These are phyloP conservation scores for Aspergillus nanangensis DNA, from an alignment of 495 filamentous ascomycete species.

Conservation along the genomic window DNA sequence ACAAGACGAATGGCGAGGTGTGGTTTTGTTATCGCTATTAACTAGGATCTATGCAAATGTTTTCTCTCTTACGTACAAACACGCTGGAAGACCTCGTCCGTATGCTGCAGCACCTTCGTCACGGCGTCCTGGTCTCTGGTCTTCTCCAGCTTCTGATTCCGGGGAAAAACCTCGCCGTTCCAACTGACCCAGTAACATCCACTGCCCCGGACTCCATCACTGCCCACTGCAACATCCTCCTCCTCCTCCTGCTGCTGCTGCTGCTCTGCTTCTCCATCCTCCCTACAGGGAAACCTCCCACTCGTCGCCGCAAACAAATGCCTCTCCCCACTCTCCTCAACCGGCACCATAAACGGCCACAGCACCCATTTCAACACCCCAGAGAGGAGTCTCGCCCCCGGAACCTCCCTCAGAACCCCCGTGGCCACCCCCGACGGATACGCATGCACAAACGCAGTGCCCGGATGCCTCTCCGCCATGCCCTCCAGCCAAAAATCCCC, in stretches of 20 bases:
- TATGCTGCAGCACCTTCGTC: constrained; percentile 15
- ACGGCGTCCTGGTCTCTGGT: constrained; percentile 8
- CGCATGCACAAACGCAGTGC: constrained; percentile 54
- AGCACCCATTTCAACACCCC: constrained; percentile 8
- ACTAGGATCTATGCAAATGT: neutral
- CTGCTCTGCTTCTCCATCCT: too few species aligned
- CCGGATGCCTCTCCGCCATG: constrained; percentile 33
- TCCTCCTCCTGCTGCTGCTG: too few species aligned
- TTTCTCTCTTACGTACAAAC: constrained; percentile 10
- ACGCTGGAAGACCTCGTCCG: constrained; percentile 11
- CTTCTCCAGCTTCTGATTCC: constrained; percentile 4
- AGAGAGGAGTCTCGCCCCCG: neutral
- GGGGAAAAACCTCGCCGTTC: constrained; percentile 11
- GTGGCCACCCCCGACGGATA: constrained; percentile 53
- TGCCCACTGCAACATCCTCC: constrained; percentile 2
- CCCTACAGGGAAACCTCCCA: constrained; percentile 20
- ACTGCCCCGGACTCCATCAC: constrained; percentile 10
- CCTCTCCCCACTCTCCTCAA: constrained; percentile 39
- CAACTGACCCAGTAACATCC: constrained; percentile 14
- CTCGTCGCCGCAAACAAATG: constrained; percentile 43
- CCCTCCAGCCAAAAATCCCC: constrained; percentile 17
- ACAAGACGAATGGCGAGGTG: too few species aligned
- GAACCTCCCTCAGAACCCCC: constrained; percentile 20
- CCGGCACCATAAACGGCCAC: constrained; percentile 20
- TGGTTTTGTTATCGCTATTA: neutral